These are phyloP conservation scores for Lathyrus oleraceus DNA, from an alignment of 306 rosid species.

Conservation along the genomic window DNA sequence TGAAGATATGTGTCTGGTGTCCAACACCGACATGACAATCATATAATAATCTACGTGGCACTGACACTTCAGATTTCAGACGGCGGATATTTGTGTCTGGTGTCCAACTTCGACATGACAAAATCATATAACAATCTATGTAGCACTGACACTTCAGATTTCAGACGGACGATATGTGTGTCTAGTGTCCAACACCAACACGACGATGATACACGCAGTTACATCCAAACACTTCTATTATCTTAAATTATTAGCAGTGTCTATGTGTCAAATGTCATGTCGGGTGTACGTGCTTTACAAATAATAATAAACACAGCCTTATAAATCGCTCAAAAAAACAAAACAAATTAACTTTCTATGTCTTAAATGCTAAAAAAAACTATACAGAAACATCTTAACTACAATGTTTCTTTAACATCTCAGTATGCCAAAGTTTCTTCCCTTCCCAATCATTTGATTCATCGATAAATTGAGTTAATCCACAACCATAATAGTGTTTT, in stretches of 20 bases:
- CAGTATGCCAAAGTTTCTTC: background rate
- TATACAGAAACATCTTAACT: constrained; percentile 21
- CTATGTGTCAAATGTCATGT: background rate
- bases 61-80: background rate
- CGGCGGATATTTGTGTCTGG: background rate
- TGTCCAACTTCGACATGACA: background rate
- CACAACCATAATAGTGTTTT: background rate
- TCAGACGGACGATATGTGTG: background rate
- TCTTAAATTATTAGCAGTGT: background rate
- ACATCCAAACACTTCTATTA: background rate
- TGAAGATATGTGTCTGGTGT: background rate
- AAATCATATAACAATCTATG: background rate
- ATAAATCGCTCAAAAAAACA: constrained; percentile 10
- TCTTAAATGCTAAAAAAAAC: constrained; percentile 4
- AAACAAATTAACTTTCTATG: constrained; percentile 17
- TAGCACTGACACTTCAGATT: background rate
- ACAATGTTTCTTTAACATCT: constrained; percentile 19
- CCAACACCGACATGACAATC: background rate
- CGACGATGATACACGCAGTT: background rate
- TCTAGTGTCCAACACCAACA: background rate
- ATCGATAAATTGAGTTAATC: background rate
- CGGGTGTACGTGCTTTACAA: background rate
- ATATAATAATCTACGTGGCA: background rate
- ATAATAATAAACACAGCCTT: background rate
- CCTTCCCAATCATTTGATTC: background rate